Percentiles rank a stretch among this genome's conserved stretches.
phyloP scores from a whole-genome alignment of 768 basidiomycete species.

The Boletus vermiculosoides region DNA sequence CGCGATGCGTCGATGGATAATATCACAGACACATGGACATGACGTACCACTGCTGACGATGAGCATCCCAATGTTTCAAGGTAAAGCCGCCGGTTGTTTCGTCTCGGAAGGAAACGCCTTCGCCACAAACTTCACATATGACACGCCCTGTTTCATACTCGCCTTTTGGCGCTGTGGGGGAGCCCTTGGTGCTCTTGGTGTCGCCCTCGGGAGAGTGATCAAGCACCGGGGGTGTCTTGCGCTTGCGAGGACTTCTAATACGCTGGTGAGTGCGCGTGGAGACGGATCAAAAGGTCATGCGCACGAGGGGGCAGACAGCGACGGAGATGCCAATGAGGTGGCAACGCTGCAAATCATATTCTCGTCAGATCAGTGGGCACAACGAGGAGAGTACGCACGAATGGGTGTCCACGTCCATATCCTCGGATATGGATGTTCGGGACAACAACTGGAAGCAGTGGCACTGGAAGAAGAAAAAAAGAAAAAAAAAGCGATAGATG shows the following conservation, averaged over 20 bases:
- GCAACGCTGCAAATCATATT: slow-evolving; percentile 12
- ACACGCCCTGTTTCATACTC: slow-evolving; percentile 70
- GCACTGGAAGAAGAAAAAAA: slow-evolving; percentile 6
- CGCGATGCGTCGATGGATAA: slow-evolving; percentile 7
- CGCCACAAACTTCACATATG: slow-evolving; percentile 62
- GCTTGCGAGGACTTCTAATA: slow-evolving; percentile 39
- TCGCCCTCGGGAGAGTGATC: slow-evolving; percentile 20
- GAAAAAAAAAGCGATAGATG: slow-evolving; percentile 10
- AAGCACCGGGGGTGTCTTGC: slow-evolving; percentile 35
- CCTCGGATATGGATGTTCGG: slow-evolving; percentile 10
- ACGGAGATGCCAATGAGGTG: slow-evolving; percentile 14
- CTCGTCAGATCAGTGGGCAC: slow-evolving; percentile 16
- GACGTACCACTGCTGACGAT: slow-evolving; percentile 57
- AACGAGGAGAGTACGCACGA: slow-evolving; percentile 17
- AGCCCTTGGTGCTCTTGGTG: slow-evolving; percentile 5
- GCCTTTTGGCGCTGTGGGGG: slow-evolving; percentile 31
- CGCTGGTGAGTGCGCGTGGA: slow-evolving; percentile 11
- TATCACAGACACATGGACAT: slow-evolving; percentile 2
- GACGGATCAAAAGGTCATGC: slow-evolving; percentile 20
- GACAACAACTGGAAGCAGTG: background rate
- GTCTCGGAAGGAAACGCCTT: slow-evolving; percentile 65
- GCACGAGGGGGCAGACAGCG: slow-evolving; percentile 19
- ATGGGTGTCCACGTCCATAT: slow-evolving; percentile 20
- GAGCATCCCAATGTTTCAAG: slow-evolving; percentile 66
- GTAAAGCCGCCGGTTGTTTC: slow-evolving; percentile 62